Evolutionary conservation across 306 rosid species (phyloP), one percentile per base, ranked within the genome.

Genomic region (Malus sylvestris): DNA sequence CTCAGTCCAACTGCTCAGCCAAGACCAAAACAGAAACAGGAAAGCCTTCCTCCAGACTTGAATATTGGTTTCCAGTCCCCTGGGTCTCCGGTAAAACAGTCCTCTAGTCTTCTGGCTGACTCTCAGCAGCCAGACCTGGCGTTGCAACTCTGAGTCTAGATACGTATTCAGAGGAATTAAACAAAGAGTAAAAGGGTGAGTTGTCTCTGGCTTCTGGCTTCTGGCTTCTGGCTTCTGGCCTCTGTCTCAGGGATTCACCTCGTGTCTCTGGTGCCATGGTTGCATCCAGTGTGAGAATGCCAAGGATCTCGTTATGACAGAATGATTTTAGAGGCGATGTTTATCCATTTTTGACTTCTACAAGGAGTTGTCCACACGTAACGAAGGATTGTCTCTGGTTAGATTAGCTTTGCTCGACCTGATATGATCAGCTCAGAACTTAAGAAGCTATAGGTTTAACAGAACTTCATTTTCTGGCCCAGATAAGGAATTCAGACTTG

Each of bases 41-140:
- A 89, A 67, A 76, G 87, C n/a, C 96, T 89, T 74, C 99, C 97
- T 71, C 99, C 99, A 1, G 99, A 96, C 91, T 85, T 96, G 93
- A 96, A 96, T 76, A 92, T 96, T 14, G 96, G 91, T 64, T 96
- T 92, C 83, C 99, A 96, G 76, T 85, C 96, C 58, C 97, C 99
- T 4, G 97, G 92, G 68, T 91, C 98, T 11, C 99, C 99, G 1
- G 91, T 88, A 15, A 96, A 90, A 80, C 99, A 91, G 66, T 91
- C 98, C 61, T 90, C 97, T 60, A 91, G 93, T 63, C 88, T 89
- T 53, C 68, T 82, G 78, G 97, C 91, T 3, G 99, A 96, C 76
- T 92, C 99, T 14, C 99, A 92, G 87, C 99, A 96, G 86, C 99
- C 98, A 46, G 99, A 96, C 88, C 87, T 96, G 59, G 99, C 99